Evolutionary conservation across 768 basidiomycete species (phyloP), one percentile per base, ranked within the genome.

Genomic region (Boletellus emodensis): DNA sequence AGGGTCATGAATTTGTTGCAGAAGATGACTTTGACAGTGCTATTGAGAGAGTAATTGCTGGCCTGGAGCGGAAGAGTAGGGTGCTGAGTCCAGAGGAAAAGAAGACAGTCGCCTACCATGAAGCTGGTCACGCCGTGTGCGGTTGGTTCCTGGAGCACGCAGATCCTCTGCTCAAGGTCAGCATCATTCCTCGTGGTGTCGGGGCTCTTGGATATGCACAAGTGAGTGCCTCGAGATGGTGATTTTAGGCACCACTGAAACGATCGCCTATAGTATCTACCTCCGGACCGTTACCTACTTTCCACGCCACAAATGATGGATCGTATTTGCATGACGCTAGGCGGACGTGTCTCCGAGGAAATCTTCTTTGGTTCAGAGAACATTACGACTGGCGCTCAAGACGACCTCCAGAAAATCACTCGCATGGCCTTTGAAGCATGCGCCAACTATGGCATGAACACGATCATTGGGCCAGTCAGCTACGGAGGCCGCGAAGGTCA

Each of bases 81-180:
- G 89, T 98, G 26, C 75, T 99, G 40, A 94, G 90, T 61, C 79
- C 84, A 20, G 93, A 96, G 60, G 96, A 99, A 79, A 99, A 99
- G 84, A 94, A 85, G 73, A 97, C 90, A 0, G 94, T 98, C 38
- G 96, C 96, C 8, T 97, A 98, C 67, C 96, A 99, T 64, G 96
- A 99, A 75, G 96, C 96, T 20, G 96, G 96, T 5, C 96, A 99
- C 69, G 96, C 96, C 18, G 86, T 98, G 40, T 94, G 91, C 62
- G 96, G 96, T 4, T 99, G 96, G 96, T 97, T 90, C 79, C 74
- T 99, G 58, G 93, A 98, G 71, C 91, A 94, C 56, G 96, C 96
- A 39, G 94, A 98, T 64, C 95, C 95, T 34, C 72, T 98, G 42
- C 81, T 97, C 56, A 97, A 99, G 71, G 96, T 99, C 51, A 94